Percentiles rank a stretch among this genome's conserved stretches.
phyloP scores from a whole-genome alignment of 2,329 filamentous ascomycete species.

The Periconia sp. region DNA sequence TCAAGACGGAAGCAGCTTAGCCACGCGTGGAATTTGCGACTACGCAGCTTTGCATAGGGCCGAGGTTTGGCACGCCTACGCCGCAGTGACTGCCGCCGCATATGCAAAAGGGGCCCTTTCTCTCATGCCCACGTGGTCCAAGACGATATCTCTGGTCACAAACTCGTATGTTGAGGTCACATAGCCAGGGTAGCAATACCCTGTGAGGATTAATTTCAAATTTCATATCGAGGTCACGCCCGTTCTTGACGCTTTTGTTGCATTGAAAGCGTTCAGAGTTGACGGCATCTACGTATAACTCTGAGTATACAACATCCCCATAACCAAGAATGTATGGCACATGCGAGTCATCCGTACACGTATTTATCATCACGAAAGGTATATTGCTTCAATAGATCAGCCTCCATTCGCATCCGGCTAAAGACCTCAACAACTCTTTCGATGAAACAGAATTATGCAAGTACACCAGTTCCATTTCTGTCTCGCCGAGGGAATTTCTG shows the following conservation, averaged over 20 bases:
- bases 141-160: not conserved
- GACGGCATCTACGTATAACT: not conserved
- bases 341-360: not conserved
- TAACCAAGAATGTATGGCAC: not conserved
- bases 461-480: not conserved
- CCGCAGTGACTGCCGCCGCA: slow-evolving; percentile 6
- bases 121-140: not conserved
- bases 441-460: not conserved
- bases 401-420: not conserved
- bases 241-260: not conserved
- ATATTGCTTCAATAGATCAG: not conserved
- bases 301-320: not conserved
- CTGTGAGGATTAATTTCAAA: too few species aligned
- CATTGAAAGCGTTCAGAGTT: not conserved
- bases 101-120: slow-evolving; percentile 5
- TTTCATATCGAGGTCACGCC: not conserved
- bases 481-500: not conserved
- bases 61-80: slow-evolving; percentile 2
- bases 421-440: not conserved
- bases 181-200: too few species aligned
- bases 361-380: not conserved
- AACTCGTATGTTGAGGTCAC: not conserved
- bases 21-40: slow-evolving; percentile 9
- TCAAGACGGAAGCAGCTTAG: slow-evolving; percentile 4
- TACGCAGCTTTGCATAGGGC: slow-evolving; percentile 10